These are phyloP conservation scores for Salix dunnii DNA, from an alignment of 345 rosid genomes.

Conservation along the genomic window DNA sequence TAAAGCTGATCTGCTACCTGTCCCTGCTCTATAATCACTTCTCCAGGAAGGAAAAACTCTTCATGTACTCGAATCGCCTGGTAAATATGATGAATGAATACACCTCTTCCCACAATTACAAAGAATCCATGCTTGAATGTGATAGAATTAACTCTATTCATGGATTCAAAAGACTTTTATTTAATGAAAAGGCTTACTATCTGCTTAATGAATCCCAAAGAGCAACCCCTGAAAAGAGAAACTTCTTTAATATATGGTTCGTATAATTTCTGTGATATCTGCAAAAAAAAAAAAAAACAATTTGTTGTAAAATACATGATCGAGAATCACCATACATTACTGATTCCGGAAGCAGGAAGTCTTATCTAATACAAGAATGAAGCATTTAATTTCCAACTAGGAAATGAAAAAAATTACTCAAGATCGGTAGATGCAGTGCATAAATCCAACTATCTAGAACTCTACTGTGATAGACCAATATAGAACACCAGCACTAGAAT, in stretches of 20 bases:
- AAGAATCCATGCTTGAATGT: background rate
- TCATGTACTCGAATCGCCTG: conserved; percentile 72
- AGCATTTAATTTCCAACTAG: no score
- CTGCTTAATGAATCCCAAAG: conserved; percentile 71
- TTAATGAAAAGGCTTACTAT: conserved; percentile 49
- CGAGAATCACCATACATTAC: background rate
- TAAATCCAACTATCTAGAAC: background rate
- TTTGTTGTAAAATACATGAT: no score
- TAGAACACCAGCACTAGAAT: no score
- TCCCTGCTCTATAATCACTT: conserved; percentile 74
- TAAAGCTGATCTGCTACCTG: conserved; percentile 67
- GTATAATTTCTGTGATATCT: conserved; percentile 77
- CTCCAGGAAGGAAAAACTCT: conserved; percentile 78
- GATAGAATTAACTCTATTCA: background rate
- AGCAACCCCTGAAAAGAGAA: conserved; percentile 67
- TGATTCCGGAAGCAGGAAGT: background rate
- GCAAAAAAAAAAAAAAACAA: conserved; percentile 10
- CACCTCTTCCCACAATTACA: background rate
- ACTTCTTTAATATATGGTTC: conserved; percentile 64
- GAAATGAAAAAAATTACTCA: background rate
- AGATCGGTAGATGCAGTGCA: background rate
- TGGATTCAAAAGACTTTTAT: background rate
- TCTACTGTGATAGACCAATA: background rate
- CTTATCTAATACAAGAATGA: no score
- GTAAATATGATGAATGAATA: conserved; percentile 4